Conservation (phyloP, 257 asterid genomes). For the Jaltomata sinuosa region DNA sequence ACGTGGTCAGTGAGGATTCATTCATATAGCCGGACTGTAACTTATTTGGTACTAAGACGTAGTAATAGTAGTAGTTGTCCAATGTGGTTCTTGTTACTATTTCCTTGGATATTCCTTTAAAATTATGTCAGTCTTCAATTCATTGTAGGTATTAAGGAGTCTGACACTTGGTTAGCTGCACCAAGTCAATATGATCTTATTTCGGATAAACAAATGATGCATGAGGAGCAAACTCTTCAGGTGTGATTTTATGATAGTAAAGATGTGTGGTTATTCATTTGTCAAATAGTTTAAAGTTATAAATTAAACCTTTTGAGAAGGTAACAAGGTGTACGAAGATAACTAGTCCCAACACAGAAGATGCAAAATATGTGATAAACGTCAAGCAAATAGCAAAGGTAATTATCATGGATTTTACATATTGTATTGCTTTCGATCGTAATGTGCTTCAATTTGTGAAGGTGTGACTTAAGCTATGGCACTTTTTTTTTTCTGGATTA, state of each 20-base stretch:
- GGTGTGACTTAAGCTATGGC: neutral
- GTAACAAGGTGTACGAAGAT: constrained; percentile 93
- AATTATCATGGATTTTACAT: neutral
- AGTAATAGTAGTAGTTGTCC: neutral
- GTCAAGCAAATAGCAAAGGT: constrained; percentile 69
- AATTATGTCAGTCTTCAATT: neutral
- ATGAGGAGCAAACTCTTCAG: constrained; percentile 95
- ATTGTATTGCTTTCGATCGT: neutral
- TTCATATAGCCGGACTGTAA: too few relatives aligned
- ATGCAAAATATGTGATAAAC: constrained; percentile 63
- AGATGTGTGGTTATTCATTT: neutral
- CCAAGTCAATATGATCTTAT: constrained; percentile 98
- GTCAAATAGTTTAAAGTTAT: neutral
- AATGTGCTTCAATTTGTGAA: neutral
- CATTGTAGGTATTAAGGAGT: constrained; percentile 73
- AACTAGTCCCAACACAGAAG: constrained; percentile 72
- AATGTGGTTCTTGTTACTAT: neutral
- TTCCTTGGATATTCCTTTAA: neutral
- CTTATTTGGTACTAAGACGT: too few relatives aligned
- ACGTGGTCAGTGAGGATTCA: too few relatives aligned
- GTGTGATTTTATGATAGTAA: constrained; percentile 11
- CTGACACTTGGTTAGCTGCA: constrained; percentile 94
- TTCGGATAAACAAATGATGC: constrained; percentile 98
- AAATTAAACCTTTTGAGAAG: constrained; percentile 16
- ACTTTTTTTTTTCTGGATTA: neutral